phyloP scores from a whole-genome alignment of 495 filamentous ascomycete genomes.

The Penicillium angulare region DNA sequence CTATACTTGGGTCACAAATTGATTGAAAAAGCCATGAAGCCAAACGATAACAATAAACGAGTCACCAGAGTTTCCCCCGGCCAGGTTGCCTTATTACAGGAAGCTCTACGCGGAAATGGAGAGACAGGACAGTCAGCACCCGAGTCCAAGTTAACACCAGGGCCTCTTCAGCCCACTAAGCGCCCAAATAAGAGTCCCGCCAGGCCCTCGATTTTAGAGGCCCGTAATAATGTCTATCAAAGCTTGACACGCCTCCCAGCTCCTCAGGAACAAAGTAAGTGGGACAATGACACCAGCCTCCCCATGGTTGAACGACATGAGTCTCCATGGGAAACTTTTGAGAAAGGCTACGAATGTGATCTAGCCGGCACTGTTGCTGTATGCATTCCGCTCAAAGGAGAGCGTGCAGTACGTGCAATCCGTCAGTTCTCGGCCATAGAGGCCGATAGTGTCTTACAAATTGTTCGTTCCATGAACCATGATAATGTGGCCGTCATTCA shows the following conservation, averaged over 20 bases:
- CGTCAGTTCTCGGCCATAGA: constrained; percentile 8
- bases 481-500: constrained; percentile 10
- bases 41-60: neutral
- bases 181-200: neutral
- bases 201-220: neutral
- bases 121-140: neutral
- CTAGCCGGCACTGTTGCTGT: constrained; percentile 15
- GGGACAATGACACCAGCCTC: neutral
- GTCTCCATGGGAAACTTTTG: constrained; percentile 14
- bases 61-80: neutral
- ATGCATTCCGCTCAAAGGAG: constrained; percentile 4
- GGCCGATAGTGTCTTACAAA: constrained; percentile 4
- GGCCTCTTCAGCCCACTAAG: neutral
- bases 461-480: constrained; percentile 5
- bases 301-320: constrained; percentile 5
- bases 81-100: neutral
- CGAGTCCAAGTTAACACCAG: neutral
- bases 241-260: neutral
- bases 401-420: constrained; percentile 5
- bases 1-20: neutral
- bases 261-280: constrained; percentile 2
- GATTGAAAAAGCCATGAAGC: neutral
- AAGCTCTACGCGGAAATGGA: neutral
- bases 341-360: constrained; percentile 16
- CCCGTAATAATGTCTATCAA: constrained; percentile 3